Conservation (phyloP, 2,329 filamentous ascomycete species). For the Alternaria sp. region DNA sequence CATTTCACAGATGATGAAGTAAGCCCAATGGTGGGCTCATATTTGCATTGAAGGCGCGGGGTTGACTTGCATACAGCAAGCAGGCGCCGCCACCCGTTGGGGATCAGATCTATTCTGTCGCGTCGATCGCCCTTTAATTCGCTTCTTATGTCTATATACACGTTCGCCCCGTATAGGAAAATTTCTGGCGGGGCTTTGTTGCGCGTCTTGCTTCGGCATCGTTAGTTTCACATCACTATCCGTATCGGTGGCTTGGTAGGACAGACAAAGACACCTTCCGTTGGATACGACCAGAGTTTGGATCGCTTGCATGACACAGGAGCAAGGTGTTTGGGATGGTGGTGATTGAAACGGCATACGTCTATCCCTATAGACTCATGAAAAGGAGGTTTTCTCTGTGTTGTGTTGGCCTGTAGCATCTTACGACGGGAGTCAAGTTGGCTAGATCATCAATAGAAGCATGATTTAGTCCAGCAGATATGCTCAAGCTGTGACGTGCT, state of each 20-base stretch:
- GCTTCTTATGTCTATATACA: conserved; percentile 47
- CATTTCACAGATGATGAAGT: conserved; percentile 57
- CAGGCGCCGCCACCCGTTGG: conserved; percentile 30
- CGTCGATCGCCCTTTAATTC: conserved; percentile 41
- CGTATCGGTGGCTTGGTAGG: conserved; percentile 35
- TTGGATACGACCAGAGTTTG: conserved; percentile 26
- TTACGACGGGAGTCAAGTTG: background rate
- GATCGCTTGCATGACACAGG: conserved; percentile 26
- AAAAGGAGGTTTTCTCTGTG: conserved; percentile 8
- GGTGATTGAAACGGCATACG: conserved; percentile 11
- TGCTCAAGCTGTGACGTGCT: background rate
- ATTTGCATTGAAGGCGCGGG: conserved; percentile 31
- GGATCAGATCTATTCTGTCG: conserved; percentile 29
- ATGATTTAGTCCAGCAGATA: background rate
- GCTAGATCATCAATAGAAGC: conserved; percentile 7
- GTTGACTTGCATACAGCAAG: conserved; percentile 34
- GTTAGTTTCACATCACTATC: conserved; percentile 24
- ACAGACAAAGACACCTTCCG: conserved; percentile 20
- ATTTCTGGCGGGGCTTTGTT: conserved; percentile 9
- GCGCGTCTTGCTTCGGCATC: conserved; percentile 19
- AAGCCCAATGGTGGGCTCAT: conserved; percentile 26
- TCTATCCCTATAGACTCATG: conserved; percentile 16
- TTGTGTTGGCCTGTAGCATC: conserved; percentile 21
- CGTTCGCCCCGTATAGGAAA: background rate
- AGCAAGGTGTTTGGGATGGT: conserved; percentile 22